These are phyloP conservation scores for Schwanniomyces yamadae DNA, from an alignment of 805 yeast genomes.

Conservation along the genomic window DNA sequence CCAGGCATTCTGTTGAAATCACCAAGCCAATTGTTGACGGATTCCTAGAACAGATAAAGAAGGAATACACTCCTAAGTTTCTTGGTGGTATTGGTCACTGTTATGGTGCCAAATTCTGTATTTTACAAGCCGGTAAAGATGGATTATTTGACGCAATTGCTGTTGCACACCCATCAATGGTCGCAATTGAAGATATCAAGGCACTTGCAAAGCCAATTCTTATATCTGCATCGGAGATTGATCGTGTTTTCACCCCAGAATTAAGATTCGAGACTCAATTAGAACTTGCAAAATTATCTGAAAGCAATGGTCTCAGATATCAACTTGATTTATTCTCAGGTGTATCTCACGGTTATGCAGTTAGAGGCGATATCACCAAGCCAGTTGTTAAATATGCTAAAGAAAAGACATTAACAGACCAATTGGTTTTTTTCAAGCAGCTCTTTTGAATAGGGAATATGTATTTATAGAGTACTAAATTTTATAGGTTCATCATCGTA, in stretches of 20 bases:
- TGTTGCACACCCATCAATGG: slow-evolving; percentile 76
- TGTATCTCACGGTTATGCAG: slow-evolving; percentile 71
- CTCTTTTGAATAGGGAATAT: background rate
- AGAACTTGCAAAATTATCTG: slow-evolving; percentile 32
- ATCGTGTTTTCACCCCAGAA: slow-evolving; percentile 56
- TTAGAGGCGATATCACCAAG: slow-evolving; percentile 62
- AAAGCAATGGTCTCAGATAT: slow-evolving; percentile 52
- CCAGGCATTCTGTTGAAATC: slow-evolving; percentile 48
- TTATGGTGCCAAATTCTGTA: slow-evolving; percentile 25
- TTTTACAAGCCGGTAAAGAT: slow-evolving; percentile 25
- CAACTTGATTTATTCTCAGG: slow-evolving; percentile 59
- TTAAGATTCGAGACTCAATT: slow-evolving; percentile 57
- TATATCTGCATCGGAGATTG: slow-evolving; percentile 71
- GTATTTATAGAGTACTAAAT: too few relatives aligned
- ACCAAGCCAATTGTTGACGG: slow-evolving; percentile 49
- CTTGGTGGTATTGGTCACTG: slow-evolving; percentile 22
- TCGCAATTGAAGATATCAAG: slow-evolving; percentile 58
- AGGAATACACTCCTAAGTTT: slow-evolving; percentile 29
- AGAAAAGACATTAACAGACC: slow-evolving; percentile 56
- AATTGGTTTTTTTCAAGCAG: slow-evolving; percentile 18
- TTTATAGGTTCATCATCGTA: too few relatives aligned
- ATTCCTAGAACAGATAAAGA: slow-evolving; percentile 45
- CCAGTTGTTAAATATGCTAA: slow-evolving; percentile 59
- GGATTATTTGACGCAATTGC: slow-evolving; percentile 60
- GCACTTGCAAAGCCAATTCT: slow-evolving; percentile 58